phyloP scores from a whole-genome alignment of 148 eudicot species.

The Camellia lanceoleosa region DNA sequence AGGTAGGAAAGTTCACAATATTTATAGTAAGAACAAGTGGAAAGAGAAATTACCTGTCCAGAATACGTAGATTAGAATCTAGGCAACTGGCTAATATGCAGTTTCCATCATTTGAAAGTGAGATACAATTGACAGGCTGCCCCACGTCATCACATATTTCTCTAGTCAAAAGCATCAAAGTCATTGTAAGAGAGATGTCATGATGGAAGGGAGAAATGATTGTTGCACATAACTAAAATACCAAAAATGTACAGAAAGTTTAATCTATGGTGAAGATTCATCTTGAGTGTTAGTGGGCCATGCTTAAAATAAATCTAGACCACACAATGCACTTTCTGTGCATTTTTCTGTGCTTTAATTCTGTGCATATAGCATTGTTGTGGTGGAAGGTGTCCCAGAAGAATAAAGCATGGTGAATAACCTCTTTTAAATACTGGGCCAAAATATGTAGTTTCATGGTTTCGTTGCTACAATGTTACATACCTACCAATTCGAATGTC shows the following conservation, averaged over 20 bases:
- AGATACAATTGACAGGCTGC: conserved; percentile 89
- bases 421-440: not conserved
- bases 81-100: conserved; percentile 88
- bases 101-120: conserved; percentile 88
- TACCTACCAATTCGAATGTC: conserved; percentile 96
- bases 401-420: not conserved
- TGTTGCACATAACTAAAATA: too few relatives aligned
- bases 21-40: not conserved
- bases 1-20: not conserved
- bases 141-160: conserved; percentile 87
- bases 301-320: too few relatives aligned
- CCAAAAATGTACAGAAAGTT: too few relatives aligned
- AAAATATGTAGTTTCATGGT: not conserved
- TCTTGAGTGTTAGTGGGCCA: too few relatives aligned
- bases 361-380: too few relatives aligned
- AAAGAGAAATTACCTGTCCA: conserved; percentile 61
- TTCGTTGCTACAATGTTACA: conserved; percentile 26
- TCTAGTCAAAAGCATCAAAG: conserved; percentile 32
- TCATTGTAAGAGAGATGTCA: conserved; percentile 1
- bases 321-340: too few relatives aligned
- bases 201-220: not conserved
- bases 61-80: conserved; percentile 87
- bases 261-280: too few relatives aligned
- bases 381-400: not conserved
- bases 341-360: too few relatives aligned